Evolutionary conservation across 2,329 filamentous ascomycete genomes (phyloP).

Genomic region (Coniella lustricola): DNA sequence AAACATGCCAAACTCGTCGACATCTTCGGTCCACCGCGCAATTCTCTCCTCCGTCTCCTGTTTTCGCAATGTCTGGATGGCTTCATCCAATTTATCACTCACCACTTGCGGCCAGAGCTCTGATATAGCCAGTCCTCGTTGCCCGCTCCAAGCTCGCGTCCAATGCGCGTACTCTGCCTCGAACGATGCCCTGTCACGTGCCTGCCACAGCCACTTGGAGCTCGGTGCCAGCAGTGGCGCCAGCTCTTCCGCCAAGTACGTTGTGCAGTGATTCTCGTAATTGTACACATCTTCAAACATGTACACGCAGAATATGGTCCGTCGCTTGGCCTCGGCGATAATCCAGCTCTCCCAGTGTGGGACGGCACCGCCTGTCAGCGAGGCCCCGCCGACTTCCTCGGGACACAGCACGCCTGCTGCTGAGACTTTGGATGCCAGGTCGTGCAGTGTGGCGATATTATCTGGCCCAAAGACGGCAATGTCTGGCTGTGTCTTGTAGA

Average conservation of each 20-base stretch:
- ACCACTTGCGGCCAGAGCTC: not conserved
- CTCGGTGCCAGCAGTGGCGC: not conserved
- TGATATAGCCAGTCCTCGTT: not conserved
- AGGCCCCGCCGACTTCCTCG: slow-evolving; percentile 22
- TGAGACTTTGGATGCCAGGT: slow-evolving; percentile 22
- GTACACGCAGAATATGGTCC: slow-evolving; percentile 45
- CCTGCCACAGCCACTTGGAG: not conserved
- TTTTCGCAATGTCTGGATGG: not conserved
- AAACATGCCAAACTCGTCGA: slow-evolving; percentile 7
- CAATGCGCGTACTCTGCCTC: not conserved
- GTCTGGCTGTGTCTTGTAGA: slow-evolving; percentile 29
- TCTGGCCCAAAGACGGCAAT: not conserved
- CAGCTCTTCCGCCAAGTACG: slow-evolving; percentile 1
- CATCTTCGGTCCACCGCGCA: not conserved
- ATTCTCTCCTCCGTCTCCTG: not conserved
- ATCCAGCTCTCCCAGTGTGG: slow-evolving; percentile 50
- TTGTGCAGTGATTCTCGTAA: not conserved
- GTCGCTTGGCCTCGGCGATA: slow-evolving; percentile 43
- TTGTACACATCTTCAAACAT: slow-evolving; percentile 33
- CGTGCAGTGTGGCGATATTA: slow-evolving; percentile 2
- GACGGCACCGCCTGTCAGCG: slow-evolving; percentile 32
- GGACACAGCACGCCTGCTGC: slow-evolving; percentile 27
- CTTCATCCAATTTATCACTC: not conserved
- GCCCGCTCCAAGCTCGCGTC: not conserved
- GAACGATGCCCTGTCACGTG: not conserved